A percentile compares a stretch with the other conserved stretches of the same genome.
These are phyloP conservation scores for Monosporascus sp. DNA, from an alignment of 2,329 filamentous ascomycete genomes.

Conservation along the genomic window DNA sequence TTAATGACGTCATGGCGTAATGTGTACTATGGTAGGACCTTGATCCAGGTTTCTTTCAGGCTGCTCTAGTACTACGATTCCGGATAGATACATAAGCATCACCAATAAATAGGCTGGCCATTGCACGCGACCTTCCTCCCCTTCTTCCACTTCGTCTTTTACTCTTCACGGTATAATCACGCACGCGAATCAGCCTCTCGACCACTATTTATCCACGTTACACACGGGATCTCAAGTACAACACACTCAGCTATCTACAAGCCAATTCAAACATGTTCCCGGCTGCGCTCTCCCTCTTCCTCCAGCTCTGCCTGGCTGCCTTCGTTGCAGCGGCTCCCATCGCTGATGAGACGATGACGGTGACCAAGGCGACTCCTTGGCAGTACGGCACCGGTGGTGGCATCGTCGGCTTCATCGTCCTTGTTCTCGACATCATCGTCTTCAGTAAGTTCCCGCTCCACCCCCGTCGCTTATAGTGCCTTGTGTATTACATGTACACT, in stretches of 20 bases:
- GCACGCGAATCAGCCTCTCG: too few species aligned
- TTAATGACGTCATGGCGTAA: too few species aligned
- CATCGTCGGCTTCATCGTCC: conserved; percentile 54
- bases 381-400: conserved; percentile 58
- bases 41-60: too few species aligned
- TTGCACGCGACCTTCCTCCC: too few species aligned
- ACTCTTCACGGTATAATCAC: too few species aligned
- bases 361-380: conserved; percentile 39
- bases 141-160: too few species aligned
- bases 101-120: too few species aligned
- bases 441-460: conserved; percentile 46
- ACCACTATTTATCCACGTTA: too few species aligned
- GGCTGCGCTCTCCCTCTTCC: conserved; percentile 36
- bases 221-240: neutral
- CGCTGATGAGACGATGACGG: conserved; percentile 30
- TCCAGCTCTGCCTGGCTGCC: conserved; percentile 48
- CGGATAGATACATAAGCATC: too few species aligned
- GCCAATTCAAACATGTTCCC: conserved; percentile 20
- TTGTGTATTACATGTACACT: neutral
- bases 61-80: too few species aligned
- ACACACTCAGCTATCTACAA: neutral
- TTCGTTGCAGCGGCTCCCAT: conserved; percentile 45
- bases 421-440: conserved; percentile 58
- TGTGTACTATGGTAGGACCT: too few species aligned
- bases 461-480: neutral